Evolutionary conservation across 2,329 filamentous ascomycete genomes (phyloP), one percentile per base, ranked within the genome.

Genomic region (Apiospora pterosperma): DNA sequence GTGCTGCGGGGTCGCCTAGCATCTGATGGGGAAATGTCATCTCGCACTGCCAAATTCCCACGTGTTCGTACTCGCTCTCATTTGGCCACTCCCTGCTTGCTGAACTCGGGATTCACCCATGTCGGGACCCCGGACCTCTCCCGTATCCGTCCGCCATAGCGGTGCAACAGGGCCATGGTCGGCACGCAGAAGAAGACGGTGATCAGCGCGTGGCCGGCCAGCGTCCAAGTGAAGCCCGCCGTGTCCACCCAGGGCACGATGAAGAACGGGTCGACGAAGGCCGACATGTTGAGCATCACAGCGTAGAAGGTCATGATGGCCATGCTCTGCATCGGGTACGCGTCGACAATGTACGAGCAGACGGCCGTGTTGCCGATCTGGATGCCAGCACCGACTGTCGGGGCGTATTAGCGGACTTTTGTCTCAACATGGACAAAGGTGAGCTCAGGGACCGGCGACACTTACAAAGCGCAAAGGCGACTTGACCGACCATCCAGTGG

Each of bases 401-500:
- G 5, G 6, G 2, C 16, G 7, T n/a, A 16, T 52, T 52, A 36
- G 19, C 8, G 3, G 10, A 34, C 31, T 12, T 42, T 39, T 67
- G 58, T 62, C 64, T 61, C 25, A 36, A 8, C 1, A 23, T 36
- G 61, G 25, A 63, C 55, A 58, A 44, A 4, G 3, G 8, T 4
- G 8, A 10, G 12, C 41, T 8, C 16, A 41, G 19, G 19, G 1
- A 8, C 19, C 39, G 19, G 19, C 19, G 39, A 41, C 4, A 74
- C 79, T 74, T 74, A 84, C 81, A 85, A 1, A 87, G 70, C 66
- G 84, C 84, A 66, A 88, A 82, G 0, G 82, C 83, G 4, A 86
- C 73, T 66, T 88, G 84, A 1, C 84, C 85, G 0, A 85, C 80
- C 39, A 85, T 83, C 83, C 84, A 87, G 71, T 87, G 84, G 69